These are phyloP conservation scores for Tolypocladium tropicale DNA, from an alignment of 2,329 filamentous ascomycete species.

Conservation along the genomic window DNA sequence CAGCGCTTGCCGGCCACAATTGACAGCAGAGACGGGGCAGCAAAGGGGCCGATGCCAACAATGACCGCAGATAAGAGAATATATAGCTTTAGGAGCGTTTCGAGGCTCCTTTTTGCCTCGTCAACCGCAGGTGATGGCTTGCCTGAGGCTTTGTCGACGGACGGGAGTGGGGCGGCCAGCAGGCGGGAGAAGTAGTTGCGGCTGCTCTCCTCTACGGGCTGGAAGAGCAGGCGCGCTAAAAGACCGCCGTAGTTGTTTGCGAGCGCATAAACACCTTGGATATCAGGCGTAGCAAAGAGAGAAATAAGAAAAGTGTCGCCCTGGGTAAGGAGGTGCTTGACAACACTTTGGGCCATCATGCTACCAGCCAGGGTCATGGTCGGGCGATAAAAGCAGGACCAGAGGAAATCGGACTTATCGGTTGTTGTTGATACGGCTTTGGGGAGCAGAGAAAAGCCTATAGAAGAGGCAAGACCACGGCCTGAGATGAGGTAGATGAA, in stretches of 20 bases:
- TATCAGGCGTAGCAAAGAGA: conserved; percentile 61
- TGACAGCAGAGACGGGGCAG: conserved; percentile 62
- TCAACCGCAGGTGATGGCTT: conserved; percentile 18
- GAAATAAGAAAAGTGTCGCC: conserved; percentile 87
- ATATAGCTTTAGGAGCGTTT: conserved; percentile 62
- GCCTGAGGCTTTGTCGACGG: conserved; percentile 10
- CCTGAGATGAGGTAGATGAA: conserved; percentile 59
- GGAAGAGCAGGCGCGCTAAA: conserved; percentile 79
- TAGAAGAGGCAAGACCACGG: conserved; percentile 39
- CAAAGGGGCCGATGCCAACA: conserved; percentile 60
- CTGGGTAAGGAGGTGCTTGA: conserved; percentile 91
- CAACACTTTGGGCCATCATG: conserved; percentile 75
- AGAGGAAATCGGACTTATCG: conserved; percentile 33
- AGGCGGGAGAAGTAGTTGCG: conserved; percentile 82
- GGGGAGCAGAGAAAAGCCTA: conserved; percentile 61
- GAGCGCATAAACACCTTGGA: conserved; percentile 86
- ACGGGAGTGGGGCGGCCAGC: conserved; percentile 32
- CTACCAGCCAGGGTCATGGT: conserved; percentile 67
- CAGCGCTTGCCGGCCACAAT: conserved; percentile 71
- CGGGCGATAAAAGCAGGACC: conserved; percentile 55
- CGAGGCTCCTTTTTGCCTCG: conserved; percentile 42
- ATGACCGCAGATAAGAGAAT: conserved; percentile 60
- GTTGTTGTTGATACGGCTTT: conserved; percentile 19
- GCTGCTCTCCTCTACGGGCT: conserved; percentile 89
- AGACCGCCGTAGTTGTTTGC: conserved; percentile 93